phyloP scores from a whole-genome alignment of 192 early-diverging fungal genomes.

The Phycomyces nitens region DNA sequence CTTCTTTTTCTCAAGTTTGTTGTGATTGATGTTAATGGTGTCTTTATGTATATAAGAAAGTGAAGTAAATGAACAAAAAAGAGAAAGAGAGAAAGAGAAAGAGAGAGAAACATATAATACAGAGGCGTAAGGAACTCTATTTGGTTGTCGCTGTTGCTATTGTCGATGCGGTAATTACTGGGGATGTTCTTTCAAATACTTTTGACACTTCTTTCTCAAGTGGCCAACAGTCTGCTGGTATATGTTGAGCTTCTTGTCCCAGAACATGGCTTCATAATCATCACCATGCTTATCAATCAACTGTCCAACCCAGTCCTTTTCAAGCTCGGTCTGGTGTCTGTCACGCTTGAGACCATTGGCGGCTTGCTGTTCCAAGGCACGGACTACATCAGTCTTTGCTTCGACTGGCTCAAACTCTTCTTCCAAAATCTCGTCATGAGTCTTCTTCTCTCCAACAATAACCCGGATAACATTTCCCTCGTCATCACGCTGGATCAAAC shows the following conservation, averaged over 20 bases:
- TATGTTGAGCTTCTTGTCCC: slow-evolving; percentile 68
- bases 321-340: slow-evolving; percentile 52
- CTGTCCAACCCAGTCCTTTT: slow-evolving; percentile 51
- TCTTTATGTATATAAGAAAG: no score
- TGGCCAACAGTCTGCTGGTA: slow-evolving; percentile 67
- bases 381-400: slow-evolving; percentile 52
- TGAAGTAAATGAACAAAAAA: neutral
- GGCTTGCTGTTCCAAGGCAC: slow-evolving; percentile 55
- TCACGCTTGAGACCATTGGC: slow-evolving; percentile 42
- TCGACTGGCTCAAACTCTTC: slow-evolving; percentile 37
- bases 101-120: neutral
- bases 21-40: neutral
- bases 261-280: slow-evolving; percentile 75
- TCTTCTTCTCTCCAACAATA: slow-evolving; percentile 57
- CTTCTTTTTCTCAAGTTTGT: neutral
- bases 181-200: slow-evolving; percentile 8
- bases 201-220: slow-evolving; percentile 50
- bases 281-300: slow-evolving; percentile 69
- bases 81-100: neutral
- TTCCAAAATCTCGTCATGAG: slow-evolving; percentile 42
- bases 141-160: no score
- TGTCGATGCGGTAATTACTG: neutral
- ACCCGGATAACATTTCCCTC: slow-evolving; percentile 69
- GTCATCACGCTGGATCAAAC: slow-evolving; percentile 80
- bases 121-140: neutral